A percentile compares a stretch with the other conserved stretches of the same genome.
Evolutionary conservation across 2,329 filamentous ascomycete genomes (phyloP).

Genomic region (Fusarium xyrophilum): DNA sequence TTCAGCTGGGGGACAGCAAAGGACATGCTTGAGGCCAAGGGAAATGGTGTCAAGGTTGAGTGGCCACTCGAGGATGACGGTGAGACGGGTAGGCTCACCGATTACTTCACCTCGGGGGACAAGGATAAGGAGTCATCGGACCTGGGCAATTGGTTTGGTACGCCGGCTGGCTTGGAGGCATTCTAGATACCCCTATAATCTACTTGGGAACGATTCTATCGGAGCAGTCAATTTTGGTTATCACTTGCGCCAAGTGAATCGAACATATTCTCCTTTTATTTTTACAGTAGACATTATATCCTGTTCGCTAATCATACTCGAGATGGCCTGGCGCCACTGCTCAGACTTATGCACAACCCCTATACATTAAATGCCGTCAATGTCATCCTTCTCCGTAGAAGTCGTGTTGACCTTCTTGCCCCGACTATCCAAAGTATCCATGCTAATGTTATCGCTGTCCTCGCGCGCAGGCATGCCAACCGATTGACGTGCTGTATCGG

Average conservation of each 20-base stretch:
- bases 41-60: constrained; percentile 73
- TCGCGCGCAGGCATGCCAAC: constrained; percentile 72
- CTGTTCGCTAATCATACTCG: constrained; percentile 38
- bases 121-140: constrained; percentile 64
- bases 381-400: constrained; percentile 50
- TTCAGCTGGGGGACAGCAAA: constrained; percentile 97
- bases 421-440: constrained; percentile 66
- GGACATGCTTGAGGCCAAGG: constrained; percentile 85
- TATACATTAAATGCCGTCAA: constrained; percentile 66
- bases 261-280: constrained; percentile 9
- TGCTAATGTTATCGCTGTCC: constrained; percentile 58
- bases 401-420: constrained; percentile 56
- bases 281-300: constrained; percentile 42
- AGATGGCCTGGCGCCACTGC: constrained; percentile 17
- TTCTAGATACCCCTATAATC: constrained; percentile 58
- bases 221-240: neutral
- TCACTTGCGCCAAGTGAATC: constrained; percentile 5
- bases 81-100: constrained; percentile 72
- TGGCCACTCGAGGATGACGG: constrained; percentile 81
- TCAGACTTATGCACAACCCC: constrained; percentile 27
- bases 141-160: constrained; percentile 83
- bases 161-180: constrained; percentile 70
- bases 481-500: constrained; percentile 83
- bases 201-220: neutral
- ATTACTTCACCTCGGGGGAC: constrained; percentile 68